Evolutionary conservation across 148 eudicot species (phyloP), one percentile per base, ranked within the genome.

Genomic region (Selenicereus undatus): DNA sequence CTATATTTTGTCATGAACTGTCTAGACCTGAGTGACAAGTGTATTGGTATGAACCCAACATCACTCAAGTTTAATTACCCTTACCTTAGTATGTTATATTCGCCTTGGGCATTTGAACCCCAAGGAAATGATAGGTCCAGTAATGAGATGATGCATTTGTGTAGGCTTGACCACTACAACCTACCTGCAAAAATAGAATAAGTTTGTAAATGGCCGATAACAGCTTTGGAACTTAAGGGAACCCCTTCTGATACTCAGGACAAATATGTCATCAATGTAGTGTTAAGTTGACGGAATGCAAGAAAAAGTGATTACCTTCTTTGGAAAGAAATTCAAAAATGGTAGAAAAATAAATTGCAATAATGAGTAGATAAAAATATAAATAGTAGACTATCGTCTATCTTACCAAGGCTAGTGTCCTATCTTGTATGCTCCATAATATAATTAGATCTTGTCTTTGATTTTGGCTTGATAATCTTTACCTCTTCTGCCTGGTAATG

Each of bases 101-200:
- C 0, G 58, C 58, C 43, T 39, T 12, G 18, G 4, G 58, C 58
- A 17, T 52, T 52, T 52, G 14, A 52, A 10, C 58, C 18, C 18
- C 6, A 17, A 2, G 58, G 0, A 52, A 52, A 52, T 39, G 58
- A 52, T 1, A 52, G 18, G 58, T 4, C 16, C 58, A 39, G 8
- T 12, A 52, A 52, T 52, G 58, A 73, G 17, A 76, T 26, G 20
- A 74, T 42, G 71, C n/a, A 1, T 21, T 79, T 42, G 22, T 78
- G 80, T 86, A 92, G 92, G 82, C 84, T 92, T n/a, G 93, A 91
- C 42, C 93, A 90, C 75, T 88, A 91, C 81, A 89, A 90, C 2
- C 82, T 85, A 58, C 90, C 91, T 9, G 90, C 88, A 83, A 93
- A 91, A 86, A 90, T 83, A 62, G 80, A 85, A 56, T 88, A 85